Evolutionary conservation across 352 stramenopile species (phyloP).

Genomic region (Saprolegnia diclina): DNA sequence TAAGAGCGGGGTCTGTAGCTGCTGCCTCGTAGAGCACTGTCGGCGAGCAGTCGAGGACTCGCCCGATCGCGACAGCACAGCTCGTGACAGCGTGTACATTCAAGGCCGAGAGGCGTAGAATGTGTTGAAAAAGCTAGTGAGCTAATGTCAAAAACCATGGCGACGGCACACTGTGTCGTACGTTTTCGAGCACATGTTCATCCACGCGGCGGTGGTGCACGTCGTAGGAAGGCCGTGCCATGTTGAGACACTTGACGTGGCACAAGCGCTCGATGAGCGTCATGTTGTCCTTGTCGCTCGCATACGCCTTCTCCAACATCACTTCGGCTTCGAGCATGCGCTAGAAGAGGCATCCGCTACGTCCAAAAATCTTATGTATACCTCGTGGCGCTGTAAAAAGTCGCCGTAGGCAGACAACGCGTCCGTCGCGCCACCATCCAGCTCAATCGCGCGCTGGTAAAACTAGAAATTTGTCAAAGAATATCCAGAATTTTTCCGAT

Average conservation of each 20-base stretch:
- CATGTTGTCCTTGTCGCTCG: background rate
- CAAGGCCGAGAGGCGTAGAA: background rate
- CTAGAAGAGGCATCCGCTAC: background rate
- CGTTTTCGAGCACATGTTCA: background rate
- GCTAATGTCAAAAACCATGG: background rate
- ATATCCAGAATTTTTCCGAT: background rate
- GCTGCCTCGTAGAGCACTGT: slow-evolving; percentile 9
- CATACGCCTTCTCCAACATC: background rate
- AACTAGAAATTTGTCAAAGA: background rate
- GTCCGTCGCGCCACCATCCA: background rate
- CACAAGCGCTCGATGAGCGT: background rate
- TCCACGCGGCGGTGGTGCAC: slow-evolving; percentile 2
- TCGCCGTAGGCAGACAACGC: background rate
- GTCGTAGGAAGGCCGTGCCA: slow-evolving; percentile 12
- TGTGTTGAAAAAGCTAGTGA: slow-evolving; percentile 14
- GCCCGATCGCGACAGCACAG: background rate
- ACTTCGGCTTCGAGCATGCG: background rate
- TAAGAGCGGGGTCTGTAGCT: background rate
- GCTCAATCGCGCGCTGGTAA: background rate
- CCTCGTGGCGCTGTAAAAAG: background rate
- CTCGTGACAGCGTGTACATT: background rate
- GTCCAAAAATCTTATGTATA: background rate
- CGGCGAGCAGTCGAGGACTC: background rate
- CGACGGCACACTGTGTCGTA: background rate
- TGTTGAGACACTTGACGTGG: background rate